Conservation (phyloP, 768 basidiomycete species). For the Russula lepida region DNA sequence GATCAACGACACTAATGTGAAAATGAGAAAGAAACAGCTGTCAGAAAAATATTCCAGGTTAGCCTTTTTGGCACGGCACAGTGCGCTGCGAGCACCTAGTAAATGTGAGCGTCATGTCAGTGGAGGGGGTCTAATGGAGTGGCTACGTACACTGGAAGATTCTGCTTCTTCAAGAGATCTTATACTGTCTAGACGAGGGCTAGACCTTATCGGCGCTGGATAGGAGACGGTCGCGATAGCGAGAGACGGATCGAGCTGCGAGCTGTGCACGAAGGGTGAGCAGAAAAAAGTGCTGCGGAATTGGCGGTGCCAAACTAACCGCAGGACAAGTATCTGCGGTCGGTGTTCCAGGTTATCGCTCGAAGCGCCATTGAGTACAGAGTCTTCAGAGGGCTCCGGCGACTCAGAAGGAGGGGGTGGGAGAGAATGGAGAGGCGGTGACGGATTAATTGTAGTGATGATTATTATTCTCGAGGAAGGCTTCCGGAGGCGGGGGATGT, state of each 20-base stretch:
- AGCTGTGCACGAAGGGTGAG: background rate
- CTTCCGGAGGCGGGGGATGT: conserved; percentile 66
- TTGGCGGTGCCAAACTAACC: conserved; percentile 6
- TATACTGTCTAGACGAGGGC: conserved; percentile 13
- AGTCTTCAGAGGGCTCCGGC: conserved; percentile 20
- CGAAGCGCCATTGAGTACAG: conserved; percentile 9
- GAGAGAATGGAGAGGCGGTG: conserved; percentile 5
- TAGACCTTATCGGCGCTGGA: conserved; percentile 9
- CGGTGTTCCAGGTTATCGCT: conserved; percentile 17
- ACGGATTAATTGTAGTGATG: conserved; percentile 1
- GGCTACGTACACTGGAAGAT: conserved; percentile 15
- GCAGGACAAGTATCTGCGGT: background rate
- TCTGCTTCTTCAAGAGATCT: conserved; percentile 18
- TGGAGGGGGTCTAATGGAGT: too few relatives aligned
- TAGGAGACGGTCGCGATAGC: background rate
- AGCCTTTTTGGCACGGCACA: conserved; percentile 20
- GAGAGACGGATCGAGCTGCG: conserved; percentile 6
- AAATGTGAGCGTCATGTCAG: background rate
- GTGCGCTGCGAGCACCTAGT: conserved; percentile 12
- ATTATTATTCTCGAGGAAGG: conserved; percentile 13
- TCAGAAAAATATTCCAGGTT: conserved; percentile 17
- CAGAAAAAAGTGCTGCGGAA: background rate
- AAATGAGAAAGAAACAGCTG: background rate
- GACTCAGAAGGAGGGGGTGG: conserved; percentile 12
- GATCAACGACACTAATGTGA: conserved; percentile 17